phyloP scores from a whole-genome alignment of 2,329 filamentous ascomycete species.

The Fusarium begoniae region DNA sequence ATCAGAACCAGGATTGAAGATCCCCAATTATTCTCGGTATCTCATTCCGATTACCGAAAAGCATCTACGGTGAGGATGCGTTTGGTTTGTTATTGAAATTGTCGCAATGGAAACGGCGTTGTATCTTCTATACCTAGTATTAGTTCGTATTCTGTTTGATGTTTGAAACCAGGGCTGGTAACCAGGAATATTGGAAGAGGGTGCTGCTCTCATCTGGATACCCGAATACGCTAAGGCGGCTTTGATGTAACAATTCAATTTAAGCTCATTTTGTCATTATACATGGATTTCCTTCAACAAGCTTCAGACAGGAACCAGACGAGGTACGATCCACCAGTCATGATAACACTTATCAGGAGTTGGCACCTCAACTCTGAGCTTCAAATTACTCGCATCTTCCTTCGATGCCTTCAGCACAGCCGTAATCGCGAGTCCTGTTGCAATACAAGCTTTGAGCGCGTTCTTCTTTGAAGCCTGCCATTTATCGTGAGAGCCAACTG shows the following conservation, averaged over 20 bases:
- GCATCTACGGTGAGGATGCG: conserved; percentile 25
- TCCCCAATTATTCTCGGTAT: conserved; percentile 8
- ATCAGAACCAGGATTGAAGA: conserved; percentile 9
- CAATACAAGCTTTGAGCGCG: conserved; percentile 75
- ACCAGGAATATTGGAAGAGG: conserved; percentile 10
- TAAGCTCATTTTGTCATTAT: conserved; percentile 9
- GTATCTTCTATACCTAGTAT: conserved; percentile 9
- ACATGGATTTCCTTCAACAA: background rate
- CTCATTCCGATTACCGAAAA: conserved; percentile 15
- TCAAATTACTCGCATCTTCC: conserved; percentile 45
- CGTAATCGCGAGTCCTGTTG: conserved; percentile 70
- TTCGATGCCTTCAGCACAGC: conserved; percentile 66
- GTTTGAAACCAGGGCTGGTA: conserved; percentile 1
- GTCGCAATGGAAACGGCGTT: conserved; percentile 23
- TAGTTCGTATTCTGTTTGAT: conserved; percentile 2
- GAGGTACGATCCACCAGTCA: conserved; percentile 72
- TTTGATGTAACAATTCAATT: conserved; percentile 31
- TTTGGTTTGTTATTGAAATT: conserved; percentile 15
- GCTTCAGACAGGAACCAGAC: conserved; percentile 45
- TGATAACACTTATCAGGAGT: conserved; percentile 65
- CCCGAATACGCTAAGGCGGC: conserved; percentile 35
- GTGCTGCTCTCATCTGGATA: conserved; percentile 40
- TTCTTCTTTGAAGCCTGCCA: conserved; percentile 70
- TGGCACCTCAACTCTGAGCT: conserved; percentile 62
- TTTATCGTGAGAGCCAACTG: conserved; percentile 64